Evolutionary conservation across 2,329 filamentous ascomycete species (phyloP), one percentile per base, ranked within the genome.

Genomic region (Aspergillus pseudotamarii): DNA sequence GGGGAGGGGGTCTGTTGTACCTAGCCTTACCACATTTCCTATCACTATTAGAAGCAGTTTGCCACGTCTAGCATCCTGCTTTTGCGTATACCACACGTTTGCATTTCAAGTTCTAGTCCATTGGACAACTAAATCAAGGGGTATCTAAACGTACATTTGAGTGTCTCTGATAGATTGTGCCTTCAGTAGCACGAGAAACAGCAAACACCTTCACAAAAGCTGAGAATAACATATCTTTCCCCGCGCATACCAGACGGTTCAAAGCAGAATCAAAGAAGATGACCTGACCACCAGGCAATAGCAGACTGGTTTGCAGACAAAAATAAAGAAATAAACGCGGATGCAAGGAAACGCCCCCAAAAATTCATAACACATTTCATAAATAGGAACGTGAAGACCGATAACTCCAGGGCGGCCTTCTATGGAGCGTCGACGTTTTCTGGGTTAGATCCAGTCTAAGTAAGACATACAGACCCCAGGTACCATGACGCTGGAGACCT

Each of bases 141-240:
- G 73, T 75, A 75, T 75, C 73, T 75, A 74, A 73, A 69, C 68
- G 64, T 72, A 74, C 70, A 73, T 66, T 64, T 64, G 60, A 68
- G 64, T 61, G 64, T 54, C 41, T 51, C 53, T 43, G 23, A 23
- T 51, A 16, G 38, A 50, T 23, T 23, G 48, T 32, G n/a, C 28
- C 48, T 51, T 34, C 48, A 14, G 28, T 10, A 51, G 48, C 48
- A n/a, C 48, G 19, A 28, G 14, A 19, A 50, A 19, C 46, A 12
- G 23, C 10, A 58, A 45, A 60, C 28, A 57, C 34, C 28, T 48
- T 50, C 48, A 28, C 48, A 51, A 32, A 38, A 55, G 32, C 21
- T 38, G 32, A 55, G 32, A 55, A 14, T 11, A 55, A 26, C 51
- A 55, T 55, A n/a, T 23, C 16, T 38, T 38, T 55, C n/a, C 34